Percentiles rank a stretch among this genome's conserved stretches.
Conservation (phyloP, 495 filamentous ascomycete species). For the Neurospora sp. region DNA sequence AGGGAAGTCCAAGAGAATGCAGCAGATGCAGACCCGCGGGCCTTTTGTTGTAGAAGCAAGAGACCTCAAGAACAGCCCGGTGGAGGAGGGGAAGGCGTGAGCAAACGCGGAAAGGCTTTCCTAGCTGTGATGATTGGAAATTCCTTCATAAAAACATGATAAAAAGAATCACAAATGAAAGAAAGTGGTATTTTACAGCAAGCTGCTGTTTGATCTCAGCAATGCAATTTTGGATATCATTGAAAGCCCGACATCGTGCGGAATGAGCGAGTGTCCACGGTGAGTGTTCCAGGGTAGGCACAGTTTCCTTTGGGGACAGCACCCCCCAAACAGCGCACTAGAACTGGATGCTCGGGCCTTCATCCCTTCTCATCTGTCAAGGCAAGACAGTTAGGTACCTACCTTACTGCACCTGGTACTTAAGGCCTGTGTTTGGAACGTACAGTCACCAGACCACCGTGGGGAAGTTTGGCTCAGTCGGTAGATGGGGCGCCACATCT, state of each 20-base stretch:
- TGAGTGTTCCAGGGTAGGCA: not conserved
- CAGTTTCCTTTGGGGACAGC: too few species aligned
- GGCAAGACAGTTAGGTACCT: too few species aligned
- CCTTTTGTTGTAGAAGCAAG: not conserved
- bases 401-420: too few species aligned
- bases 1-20: not conserved
- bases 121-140: not conserved
- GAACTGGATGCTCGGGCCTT: too few species aligned
- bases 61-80: not conserved
- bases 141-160: not conserved
- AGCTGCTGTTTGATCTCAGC: too few species aligned
- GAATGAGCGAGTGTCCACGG: not conserved
- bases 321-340: too few species aligned
- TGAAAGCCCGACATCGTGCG: rapidly evolving
- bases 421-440: too few species aligned
- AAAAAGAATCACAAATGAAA: not conserved
- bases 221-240: not conserved
- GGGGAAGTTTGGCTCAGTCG: too few species aligned
- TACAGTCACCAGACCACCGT: too few species aligned
- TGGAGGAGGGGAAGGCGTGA: not conserved
- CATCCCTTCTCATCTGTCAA: too few species aligned
- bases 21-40: not conserved
- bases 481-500: too few species aligned
- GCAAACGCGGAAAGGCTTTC: not conserved
- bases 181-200: too few species aligned